Evolutionary conservation across 306 rosid genomes (phyloP), one percentile per base, ranked within the genome.

Genomic region (Fagus crenata): DNA sequence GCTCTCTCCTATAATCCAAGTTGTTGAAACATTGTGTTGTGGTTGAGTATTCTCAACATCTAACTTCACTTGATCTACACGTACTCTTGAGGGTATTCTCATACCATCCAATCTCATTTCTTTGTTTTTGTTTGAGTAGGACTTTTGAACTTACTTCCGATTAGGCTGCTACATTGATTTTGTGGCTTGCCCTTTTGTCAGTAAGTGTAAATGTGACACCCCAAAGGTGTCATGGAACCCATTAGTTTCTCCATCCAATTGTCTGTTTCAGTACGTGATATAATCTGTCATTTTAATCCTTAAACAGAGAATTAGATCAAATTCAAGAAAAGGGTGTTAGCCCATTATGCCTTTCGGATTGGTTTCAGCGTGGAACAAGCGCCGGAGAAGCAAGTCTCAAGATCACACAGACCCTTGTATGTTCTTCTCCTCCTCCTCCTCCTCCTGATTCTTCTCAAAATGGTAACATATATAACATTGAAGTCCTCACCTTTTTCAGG

Each of bases 361-460:
- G 77, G 91, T 95, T 76, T 88, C 97, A 4, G 99, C 99, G 0
- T 95, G 97, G 99, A 92, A 91, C 84, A 95, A 95, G 86, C 92
- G 99, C 69, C 84, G 97, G 18, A 87, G 96, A 86, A 87, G 91
- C 85, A 95, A 89, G 76, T 90, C 97, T 28, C 85, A 87, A 54
- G 95, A 92, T 70, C 91, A 77, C 59, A 85, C 90, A 49, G 92
- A 89, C 77, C 99, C 96, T 31, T 92, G 99, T 94, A 92, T 68
- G 82, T 77, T 67, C 75, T 70, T 67, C 40, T 42, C 5, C 60
- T 43, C 7, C 74, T 40, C 55, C 71, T 43, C 2, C 46, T 73
- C 74, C 35, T 61, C 49, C 70, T 28, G 17, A 36, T 72, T 33
- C 31, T 73, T 53, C 33, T 75, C 14, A 1, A 46, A 72, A 67